Evolutionary conservation across 2,329 filamentous ascomycete species (phyloP), one percentile per base, ranked within the genome.

Genomic region (Botryosphaeria dothidea): DNA sequence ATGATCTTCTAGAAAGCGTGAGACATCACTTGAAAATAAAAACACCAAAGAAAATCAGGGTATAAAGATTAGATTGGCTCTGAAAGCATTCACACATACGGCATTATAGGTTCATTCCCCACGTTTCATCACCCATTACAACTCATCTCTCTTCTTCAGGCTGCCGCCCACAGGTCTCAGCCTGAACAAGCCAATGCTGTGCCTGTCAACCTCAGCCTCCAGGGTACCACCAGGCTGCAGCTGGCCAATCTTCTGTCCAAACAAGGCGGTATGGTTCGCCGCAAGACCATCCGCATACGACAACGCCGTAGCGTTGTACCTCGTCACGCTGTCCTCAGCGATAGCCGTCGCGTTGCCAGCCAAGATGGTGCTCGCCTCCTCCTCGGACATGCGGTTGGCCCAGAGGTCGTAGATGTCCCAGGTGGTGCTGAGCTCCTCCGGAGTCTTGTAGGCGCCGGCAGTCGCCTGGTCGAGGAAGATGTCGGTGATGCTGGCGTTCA

Each of bases 321-420:
- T 71, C 41, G 71, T 75, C 1, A 57, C 68, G 9, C 63, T 64
- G 43, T 74, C 74, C 1, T 75, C 77, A 11, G 71, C 74, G 8
- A 73, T 58, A 1, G 71, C 67, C 5, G 73, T 72, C 11, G 73
- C 72, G 2, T 73, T 79, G 0, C 79, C 79, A 58, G 79, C 75
- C 13, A 86, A 75, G 31, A 86, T 77, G 0, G 75, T 72, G 25
- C 71, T 69, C 0, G 83, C 83, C 43, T 80, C 78, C 2, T 73
- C 76, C 51, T 81, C 75, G 21, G 72, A 75, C 83, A 87, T 85
- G n/a, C 85, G 76, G 66, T 82, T 81, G 3, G 79, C 83, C 85
- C 85, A 86, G 1, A 87, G 74, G 70, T 87, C 84, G 54, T 81
- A 82, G 5, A 86, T 74, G 66, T 85, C 83, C 83, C 83, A 87